These are phyloP conservation scores for Clitopilus passeckerianus DNA, from an alignment of 768 basidiomycete genomes.

Conservation along the genomic window DNA sequence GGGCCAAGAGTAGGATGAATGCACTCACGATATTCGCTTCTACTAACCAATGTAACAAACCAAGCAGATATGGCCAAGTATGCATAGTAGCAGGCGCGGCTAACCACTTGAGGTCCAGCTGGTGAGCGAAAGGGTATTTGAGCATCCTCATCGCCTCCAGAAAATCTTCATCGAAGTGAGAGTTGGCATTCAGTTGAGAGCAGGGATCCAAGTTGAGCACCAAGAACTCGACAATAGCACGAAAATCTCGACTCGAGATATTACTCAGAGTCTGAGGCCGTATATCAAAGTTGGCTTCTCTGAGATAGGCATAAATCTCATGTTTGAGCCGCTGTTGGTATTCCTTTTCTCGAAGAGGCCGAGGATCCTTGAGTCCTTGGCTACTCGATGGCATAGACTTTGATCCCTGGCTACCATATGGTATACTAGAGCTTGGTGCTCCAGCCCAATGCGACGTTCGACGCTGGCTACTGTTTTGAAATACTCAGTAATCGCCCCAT, in stretches of 20 bases:
- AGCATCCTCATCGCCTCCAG: constrained; percentile 68
- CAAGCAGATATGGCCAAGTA: constrained; percentile 88
- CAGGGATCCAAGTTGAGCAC: constrained; percentile 66
- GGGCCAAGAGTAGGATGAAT: background rate
- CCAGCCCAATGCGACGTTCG: constrained; percentile 74
- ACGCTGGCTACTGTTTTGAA: constrained; percentile 51
- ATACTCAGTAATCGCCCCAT: background rate
- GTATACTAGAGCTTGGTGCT: constrained; percentile 14
- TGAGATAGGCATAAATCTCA: constrained; percentile 71
- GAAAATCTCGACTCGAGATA: constrained; percentile 85
- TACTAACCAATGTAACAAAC: constrained; percentile 90
- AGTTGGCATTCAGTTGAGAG: constrained; percentile 46
- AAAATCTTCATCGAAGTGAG: constrained; percentile 78
- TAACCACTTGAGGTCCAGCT: constrained; percentile 82
- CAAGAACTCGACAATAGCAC: constrained; percentile 78
- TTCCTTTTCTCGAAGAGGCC: constrained; percentile 71
- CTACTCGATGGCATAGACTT: constrained; percentile 44
- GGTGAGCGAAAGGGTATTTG: constrained; percentile 76
- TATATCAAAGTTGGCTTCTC: constrained; percentile 61
- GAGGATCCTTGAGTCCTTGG: constrained; percentile 64
- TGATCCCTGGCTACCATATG: constrained; percentile 14
- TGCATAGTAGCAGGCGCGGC: constrained; percentile 86
- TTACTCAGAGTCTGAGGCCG: constrained; percentile 63
- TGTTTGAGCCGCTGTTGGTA: constrained; percentile 75
- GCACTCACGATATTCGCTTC: constrained; percentile 70